A percentile compares a stretch with the other conserved stretches of the same genome.
Conservation (phyloP, 108 stramenopile genomes). For the Schizochytrium sp. region DNA sequence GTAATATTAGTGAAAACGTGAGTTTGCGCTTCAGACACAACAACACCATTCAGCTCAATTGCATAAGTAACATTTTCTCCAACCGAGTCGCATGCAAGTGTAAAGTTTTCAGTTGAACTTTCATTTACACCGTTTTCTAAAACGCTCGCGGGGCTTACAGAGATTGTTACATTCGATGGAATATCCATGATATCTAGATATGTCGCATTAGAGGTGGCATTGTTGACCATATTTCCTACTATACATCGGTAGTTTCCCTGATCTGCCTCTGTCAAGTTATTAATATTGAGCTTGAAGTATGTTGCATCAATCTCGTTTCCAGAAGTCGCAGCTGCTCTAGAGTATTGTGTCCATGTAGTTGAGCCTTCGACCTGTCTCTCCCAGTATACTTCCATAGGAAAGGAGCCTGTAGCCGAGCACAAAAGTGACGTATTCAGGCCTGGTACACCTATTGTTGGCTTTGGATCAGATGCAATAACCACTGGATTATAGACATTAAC, state of each 20-base stretch:
- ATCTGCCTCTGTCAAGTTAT: background rate
- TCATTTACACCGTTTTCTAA: slow-evolving; percentile 10
- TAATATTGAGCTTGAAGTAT: background rate
- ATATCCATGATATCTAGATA: slow-evolving; percentile 20
- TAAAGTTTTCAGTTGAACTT: background rate
- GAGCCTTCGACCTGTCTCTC: background rate
- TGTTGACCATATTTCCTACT: background rate
- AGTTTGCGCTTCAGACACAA: background rate
- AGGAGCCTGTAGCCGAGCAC: slow-evolving; percentile 30
- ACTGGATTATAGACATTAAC: slow-evolving; percentile 45
- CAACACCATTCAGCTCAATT: background rate
- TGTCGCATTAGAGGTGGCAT: background rate
- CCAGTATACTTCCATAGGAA: slow-evolving; percentile 11
- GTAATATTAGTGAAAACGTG: background rate
- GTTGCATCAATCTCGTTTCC: background rate
- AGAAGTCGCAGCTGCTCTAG: background rate
- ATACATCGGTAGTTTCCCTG: slow-evolving; percentile 35
- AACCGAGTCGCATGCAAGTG: background rate
- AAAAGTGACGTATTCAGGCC: background rate
- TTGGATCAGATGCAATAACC: background rate
- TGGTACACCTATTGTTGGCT: background rate
- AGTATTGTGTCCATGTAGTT: background rate
- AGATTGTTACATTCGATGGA: slow-evolving; percentile 21
- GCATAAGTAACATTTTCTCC: slow-evolving; percentile 1
- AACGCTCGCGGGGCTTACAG: slow-evolving; percentile 3